A percentile compares a stretch with the other conserved stretches of the same genome.
Conservation (phyloP, 768 basidiomycete species). For the Termitomyces sp. region DNA sequence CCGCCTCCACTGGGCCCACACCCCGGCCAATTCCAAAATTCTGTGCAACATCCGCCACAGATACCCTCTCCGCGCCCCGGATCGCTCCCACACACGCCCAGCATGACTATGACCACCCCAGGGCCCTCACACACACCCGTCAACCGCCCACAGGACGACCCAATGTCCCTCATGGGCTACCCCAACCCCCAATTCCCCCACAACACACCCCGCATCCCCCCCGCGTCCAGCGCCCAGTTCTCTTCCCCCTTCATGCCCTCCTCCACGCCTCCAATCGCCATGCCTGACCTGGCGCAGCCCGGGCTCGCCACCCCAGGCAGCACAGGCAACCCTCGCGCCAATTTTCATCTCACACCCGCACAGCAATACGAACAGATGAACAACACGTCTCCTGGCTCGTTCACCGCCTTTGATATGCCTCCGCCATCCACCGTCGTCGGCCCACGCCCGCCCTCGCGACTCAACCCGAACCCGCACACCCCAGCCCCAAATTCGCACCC, state of each 20-base stretch:
- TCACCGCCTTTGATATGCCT: slow-evolving; percentile 29
- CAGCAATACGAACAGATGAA: slow-evolving; percentile 62
- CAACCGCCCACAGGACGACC: slow-evolving; percentile 36
- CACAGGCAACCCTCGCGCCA: slow-evolving; percentile 28
- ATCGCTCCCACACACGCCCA: slow-evolving; percentile 35
- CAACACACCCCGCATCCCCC: slow-evolving; percentile 28
- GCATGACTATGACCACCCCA: too few relatives aligned
- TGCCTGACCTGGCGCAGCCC: slow-evolving; percentile 38
- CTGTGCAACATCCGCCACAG: slow-evolving; percentile 33
- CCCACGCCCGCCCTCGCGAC: slow-evolving; percentile 41
- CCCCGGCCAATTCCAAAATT: slow-evolving; percentile 32
- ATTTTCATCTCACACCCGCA: slow-evolving; percentile 56
- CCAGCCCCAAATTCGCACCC: not conserved
- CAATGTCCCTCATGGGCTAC: slow-evolving; percentile 41
- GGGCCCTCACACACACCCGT: slow-evolving; percentile 35
- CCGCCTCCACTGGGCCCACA: slow-evolving; percentile 25
- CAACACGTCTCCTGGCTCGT: slow-evolving; percentile 21
- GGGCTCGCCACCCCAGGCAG: not conserved
- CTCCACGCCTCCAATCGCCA: slow-evolving; percentile 38
- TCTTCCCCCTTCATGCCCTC: slow-evolving; percentile 26
- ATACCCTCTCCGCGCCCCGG: slow-evolving; percentile 38
- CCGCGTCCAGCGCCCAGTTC: slow-evolving; percentile 25
- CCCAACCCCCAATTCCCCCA: slow-evolving; percentile 28
- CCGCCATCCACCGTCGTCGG: slow-evolving; percentile 29
- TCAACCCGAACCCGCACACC: slow-evolving; percentile 20